Percentiles rank a stretch among this genome's conserved stretches.
These are phyloP conservation scores for Trichoderma orchidacearum DNA, from an alignment of 495 filamentous ascomycete genomes.

Conservation along the genomic window DNA sequence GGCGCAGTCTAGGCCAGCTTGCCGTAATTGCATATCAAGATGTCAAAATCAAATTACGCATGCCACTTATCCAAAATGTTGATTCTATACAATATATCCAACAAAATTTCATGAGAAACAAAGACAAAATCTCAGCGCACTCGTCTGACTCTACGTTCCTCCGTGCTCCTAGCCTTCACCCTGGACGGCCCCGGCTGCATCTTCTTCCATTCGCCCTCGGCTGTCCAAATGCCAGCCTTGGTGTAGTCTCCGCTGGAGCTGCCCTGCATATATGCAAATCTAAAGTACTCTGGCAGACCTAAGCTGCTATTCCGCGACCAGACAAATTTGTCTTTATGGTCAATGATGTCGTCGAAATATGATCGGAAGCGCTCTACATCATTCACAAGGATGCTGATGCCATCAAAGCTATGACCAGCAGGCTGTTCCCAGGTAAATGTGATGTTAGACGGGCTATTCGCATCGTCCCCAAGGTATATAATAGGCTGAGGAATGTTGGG, in stretches of 20 bases:
- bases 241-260: slow-evolving; percentile 61
- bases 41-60: not conserved
- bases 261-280: slow-evolving; percentile 70
- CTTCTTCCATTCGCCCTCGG: slow-evolving; percentile 52
- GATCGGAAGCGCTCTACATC: slow-evolving; percentile 77
- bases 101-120: too few relatives aligned
- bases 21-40: too few relatives aligned
- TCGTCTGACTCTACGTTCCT: not conserved
- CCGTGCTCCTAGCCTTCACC: slow-evolving; percentile 6
- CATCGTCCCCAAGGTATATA: slow-evolving; percentile 21
- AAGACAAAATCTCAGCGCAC: not conserved
- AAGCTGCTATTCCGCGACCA: slow-evolving; percentile 30
- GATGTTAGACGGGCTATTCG: slow-evolving; percentile 21
- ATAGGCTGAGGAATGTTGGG: slow-evolving; percentile 44
- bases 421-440: slow-evolving; percentile 39
- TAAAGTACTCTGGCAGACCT: slow-evolving; percentile 57
- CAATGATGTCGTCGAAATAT: slow-evolving; percentile 35
- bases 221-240: slow-evolving; percentile 63
- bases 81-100: not conserved
- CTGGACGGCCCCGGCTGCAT: slow-evolving; percentile 34
- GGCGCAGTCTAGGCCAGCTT: too few relatives aligned
- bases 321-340: slow-evolving; percentile 23
- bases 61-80: not conserved
- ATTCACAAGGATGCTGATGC: slow-evolving; percentile 80
- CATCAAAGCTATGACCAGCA: slow-evolving; percentile 54